These are phyloP conservation scores for Helichrysum umbraculigerum DNA, from an alignment of 129 eudicot species.

Conservation along the genomic window DNA sequence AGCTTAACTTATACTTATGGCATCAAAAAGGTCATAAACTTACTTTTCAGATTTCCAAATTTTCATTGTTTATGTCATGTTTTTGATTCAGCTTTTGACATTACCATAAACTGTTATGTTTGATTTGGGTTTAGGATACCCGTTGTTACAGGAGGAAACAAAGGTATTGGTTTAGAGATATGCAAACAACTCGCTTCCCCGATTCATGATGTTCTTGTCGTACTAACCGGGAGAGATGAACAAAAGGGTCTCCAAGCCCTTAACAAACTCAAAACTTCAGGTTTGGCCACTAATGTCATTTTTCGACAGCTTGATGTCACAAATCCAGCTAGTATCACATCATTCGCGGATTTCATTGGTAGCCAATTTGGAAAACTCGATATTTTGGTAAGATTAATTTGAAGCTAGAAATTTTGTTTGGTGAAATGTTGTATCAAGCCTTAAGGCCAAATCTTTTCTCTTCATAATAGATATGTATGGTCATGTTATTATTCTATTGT, in stretches of 20 bases:
- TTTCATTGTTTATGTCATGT: neutral
- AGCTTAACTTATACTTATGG: neutral
- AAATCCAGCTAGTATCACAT: constrained; percentile 11
- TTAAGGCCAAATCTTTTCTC: neutral
- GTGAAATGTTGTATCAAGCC: neutral
- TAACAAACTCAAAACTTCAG: constrained; percentile 24
- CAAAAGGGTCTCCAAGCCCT: constrained; percentile 30
- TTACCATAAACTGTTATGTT: neutral
- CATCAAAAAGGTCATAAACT: neutral
- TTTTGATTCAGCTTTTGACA: neutral
- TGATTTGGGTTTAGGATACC: constrained; percentile 26
- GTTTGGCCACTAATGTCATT: constrained; percentile 18
- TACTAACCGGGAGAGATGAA: constrained; percentile 28
- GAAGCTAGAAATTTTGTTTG: too few species aligned
- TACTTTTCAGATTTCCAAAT: neutral
- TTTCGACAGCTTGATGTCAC: constrained; percentile 26
- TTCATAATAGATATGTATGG: neutral
- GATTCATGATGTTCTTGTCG: constrained; percentile 18
- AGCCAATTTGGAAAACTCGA: constrained; percentile 29
- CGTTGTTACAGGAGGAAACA: constrained; percentile 32
- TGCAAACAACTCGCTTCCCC: constrained; percentile 21
- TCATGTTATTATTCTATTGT: neutral
- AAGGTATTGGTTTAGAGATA: constrained; percentile 34
- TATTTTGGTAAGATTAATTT: constrained; percentile 25
- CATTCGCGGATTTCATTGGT: constrained; percentile 21